phyloP scores from a whole-genome alignment of 2,329 filamentous ascomycete genomes.

The Verticillium klebahnii region DNA sequence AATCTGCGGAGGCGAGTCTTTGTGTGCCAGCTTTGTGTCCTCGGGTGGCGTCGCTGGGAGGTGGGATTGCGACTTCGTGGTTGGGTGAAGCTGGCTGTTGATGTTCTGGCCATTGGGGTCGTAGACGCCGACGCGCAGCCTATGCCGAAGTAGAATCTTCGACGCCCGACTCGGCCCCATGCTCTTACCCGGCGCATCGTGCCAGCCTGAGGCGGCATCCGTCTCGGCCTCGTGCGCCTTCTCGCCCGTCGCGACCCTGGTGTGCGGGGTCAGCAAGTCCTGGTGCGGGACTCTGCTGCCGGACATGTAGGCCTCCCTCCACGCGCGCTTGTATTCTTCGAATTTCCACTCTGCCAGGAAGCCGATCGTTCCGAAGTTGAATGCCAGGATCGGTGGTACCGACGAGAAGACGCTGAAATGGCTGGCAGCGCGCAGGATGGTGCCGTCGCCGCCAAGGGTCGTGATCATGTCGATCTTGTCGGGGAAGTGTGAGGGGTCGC shows the following conservation, averaged over 20 bases:
- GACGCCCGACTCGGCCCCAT: constrained; percentile 72
- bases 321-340: constrained; percentile 84
- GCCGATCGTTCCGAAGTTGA: constrained; percentile 94
- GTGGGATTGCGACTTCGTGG: constrained; percentile 32
- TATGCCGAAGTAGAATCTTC: constrained; percentile 79
- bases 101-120: constrained; percentile 61
- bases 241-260: constrained; percentile 26
- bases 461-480: constrained; percentile 83
- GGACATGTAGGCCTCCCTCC: constrained; percentile 87
- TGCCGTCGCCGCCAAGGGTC: constrained; percentile 90
- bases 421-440: constrained; percentile 79
- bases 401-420: constrained; percentile 67
- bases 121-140: constrained; percentile 82
- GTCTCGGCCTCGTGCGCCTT: constrained; percentile 16
- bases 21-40: constrained; percentile 1
- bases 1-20: constrained; percentile 35
- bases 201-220: constrained; percentile 50
- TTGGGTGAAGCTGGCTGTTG: constrained; percentile 42
- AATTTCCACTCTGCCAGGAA: constrained; percentile 98
- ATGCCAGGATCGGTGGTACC: constrained; percentile 88
- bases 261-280: constrained; percentile 35
- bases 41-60: constrained; percentile 18
- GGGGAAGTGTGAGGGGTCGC: constrained; percentile 51
- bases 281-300: constrained; percentile 48
- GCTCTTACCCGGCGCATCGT: constrained; percentile 70